These are phyloP conservation scores for Fusarium dimerum DNA, from an alignment of 2,329 filamentous ascomycete genomes.

Conservation along the genomic window DNA sequence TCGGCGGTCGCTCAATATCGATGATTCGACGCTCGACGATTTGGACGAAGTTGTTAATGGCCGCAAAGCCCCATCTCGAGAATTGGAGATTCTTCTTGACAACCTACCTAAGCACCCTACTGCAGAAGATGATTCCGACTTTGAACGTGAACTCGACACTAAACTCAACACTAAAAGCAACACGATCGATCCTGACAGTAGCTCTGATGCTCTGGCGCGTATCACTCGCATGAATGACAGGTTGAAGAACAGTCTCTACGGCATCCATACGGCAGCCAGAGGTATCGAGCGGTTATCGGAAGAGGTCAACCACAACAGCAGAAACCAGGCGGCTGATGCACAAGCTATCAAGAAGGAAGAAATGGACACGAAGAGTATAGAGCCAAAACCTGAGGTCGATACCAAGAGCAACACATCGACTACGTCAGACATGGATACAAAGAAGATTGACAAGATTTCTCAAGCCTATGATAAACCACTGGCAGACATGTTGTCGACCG, in stretches of 20 bases:
- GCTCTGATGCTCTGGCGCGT: conserved; percentile 41
- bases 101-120: conserved; percentile 26
- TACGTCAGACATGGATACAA: not conserved
- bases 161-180: conserved; percentile 28
- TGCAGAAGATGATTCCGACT: conserved; percentile 25
- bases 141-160: conserved; percentile 28
- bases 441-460: not conserved
- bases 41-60: conserved; percentile 51
- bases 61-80: conserved; percentile 32
- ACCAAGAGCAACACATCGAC: not conserved
- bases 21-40: conserved; percentile 62
- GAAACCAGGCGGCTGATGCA: not conserved
- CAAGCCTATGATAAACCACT: conserved; percentile 1
- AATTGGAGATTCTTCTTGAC: conserved; percentile 27
- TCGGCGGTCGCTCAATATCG: conserved; percentile 53
- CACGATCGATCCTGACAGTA: conserved; percentile 25
- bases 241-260: conserved; percentile 51
- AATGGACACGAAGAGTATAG: conserved; percentile 8
- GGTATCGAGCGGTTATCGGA: conserved; percentile 61
- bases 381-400: not conserved
- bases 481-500: not conserved
- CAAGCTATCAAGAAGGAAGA: conserved; percentile 11
- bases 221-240: conserved; percentile 54
- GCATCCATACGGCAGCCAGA: conserved; percentile 56
- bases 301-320: conserved; percentile 45